phyloP scores from a whole-genome alignment of 2,329 filamentous ascomycete species.

The Neopestalotiopsis sp. region DNA sequence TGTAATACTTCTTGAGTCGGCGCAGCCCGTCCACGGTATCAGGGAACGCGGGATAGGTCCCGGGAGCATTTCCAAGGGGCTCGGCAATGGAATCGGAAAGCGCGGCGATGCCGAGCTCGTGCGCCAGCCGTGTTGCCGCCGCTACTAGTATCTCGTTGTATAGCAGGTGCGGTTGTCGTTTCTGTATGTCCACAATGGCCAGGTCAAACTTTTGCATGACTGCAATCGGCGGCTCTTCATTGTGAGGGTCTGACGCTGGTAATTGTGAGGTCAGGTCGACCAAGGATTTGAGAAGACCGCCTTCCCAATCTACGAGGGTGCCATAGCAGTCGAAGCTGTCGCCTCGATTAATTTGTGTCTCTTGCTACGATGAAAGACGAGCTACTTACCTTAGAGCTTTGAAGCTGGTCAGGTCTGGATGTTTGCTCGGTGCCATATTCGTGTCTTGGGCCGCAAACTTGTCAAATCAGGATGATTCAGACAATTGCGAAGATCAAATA shows the following conservation, averaged over 20 bases:
- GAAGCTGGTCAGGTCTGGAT: slow-evolving; percentile 20
- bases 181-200: slow-evolving; percentile 55
- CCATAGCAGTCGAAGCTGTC: slow-evolving; percentile 78
- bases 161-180: slow-evolving; percentile 56
- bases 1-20: slow-evolving; percentile 54
- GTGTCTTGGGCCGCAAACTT: neutral
- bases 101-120: slow-evolving; percentile 41
- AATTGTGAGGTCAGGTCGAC: slow-evolving; percentile 48
- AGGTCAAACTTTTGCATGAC: slow-evolving; percentile 49
- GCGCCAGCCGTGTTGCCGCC: slow-evolving; percentile 52
- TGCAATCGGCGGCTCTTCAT: slow-evolving; percentile 42
- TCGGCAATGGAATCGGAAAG: slow-evolving; percentile 44
- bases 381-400: slow-evolving; percentile 40
- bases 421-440: slow-evolving; percentile 9
- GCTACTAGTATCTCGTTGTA: slow-evolving; percentile 65
- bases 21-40: slow-evolving; percentile 61
- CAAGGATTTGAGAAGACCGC: slow-evolving; percentile 63
- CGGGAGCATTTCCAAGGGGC: slow-evolving; percentile 56
- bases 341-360: neutral
- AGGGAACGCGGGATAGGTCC: slow-evolving; percentile 59
- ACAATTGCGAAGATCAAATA: no score
- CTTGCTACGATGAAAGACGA: no score
- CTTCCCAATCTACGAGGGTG: slow-evolving; percentile 80
- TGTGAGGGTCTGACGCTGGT: slow-evolving; percentile 38
- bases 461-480: neutral